Evolutionary conservation across 306 rosid species (phyloP), one percentile per base, ranked within the genome.

Genomic region (Malus fusca): DNA sequence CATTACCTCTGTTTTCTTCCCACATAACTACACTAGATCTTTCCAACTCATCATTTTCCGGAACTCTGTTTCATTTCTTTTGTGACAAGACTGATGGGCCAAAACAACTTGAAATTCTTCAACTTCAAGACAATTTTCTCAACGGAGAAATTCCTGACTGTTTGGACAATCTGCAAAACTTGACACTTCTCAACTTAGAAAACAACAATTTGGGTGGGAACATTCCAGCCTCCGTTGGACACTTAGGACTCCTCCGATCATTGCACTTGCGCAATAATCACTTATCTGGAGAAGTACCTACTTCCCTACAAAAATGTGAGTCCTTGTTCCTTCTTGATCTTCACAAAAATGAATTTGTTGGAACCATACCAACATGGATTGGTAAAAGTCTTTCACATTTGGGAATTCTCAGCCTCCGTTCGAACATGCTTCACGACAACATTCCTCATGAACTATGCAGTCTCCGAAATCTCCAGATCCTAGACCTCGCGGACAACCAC

Each of bases 401-500:
- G 14, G 30, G 17, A 75, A 12, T 46, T 53, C 79, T 80, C 4
- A 5, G 6, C 9, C 76, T 78, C 51, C 81, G 67, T 21, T 78
- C 72, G 11, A 78, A 78, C 9, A 51, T 23, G 23, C 42, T 71
- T 13, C 51, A 52, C 9, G 67, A 72, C 23, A 17, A 23, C 21
- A 63, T 78, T 18, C 81, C 81, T 14, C 0, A 14, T 3, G 76
- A 78, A 11, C 65, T 78, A 1, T 78, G 81, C 19, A 6, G 18
- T 21, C 77, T 80, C 6, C 19, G 23, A 5, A 23, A 61, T 48
- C 77, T 75, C 18, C 48, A 48, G 4, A 63, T 74, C 30, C 19
- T 80, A 42, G 79, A 86, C 75, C 26, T 86, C 63, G 82, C 85
- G 1, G 4, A 35, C 11, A 86, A 86, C 78, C 64, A 76, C 18